Percentiles rank a stretch among this genome's conserved stretches.
These are phyloP conservation scores for Cryptococcus amylolentus DNA, from an alignment of 1,284 basidiomycete species.

Conservation along the genomic window DNA sequence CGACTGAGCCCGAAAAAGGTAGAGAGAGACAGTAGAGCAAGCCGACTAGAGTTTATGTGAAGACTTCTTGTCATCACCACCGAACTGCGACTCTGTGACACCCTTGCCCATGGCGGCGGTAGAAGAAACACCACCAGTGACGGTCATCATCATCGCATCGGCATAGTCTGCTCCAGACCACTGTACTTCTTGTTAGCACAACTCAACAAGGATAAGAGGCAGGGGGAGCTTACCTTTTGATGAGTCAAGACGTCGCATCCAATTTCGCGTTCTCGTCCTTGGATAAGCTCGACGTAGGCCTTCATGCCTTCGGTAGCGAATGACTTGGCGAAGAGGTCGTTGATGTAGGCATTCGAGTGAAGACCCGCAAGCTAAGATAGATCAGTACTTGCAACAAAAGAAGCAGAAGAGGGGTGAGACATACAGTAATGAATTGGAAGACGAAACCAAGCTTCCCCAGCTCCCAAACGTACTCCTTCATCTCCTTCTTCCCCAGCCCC, in stretches of 20 bases:
- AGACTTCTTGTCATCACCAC: conserved; percentile 19
- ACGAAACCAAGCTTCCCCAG: conserved; percentile 48
- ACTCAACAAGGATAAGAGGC: conserved; percentile 17
- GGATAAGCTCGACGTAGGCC: conserved; percentile 58
- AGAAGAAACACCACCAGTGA: conserved; percentile 90
- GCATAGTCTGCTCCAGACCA: conserved; percentile 95
- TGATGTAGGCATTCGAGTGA: conserved; percentile 96
- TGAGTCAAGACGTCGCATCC: conserved; percentile 80
- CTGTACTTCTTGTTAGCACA: conserved; percentile 46
- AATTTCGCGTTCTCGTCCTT: conserved; percentile 79
- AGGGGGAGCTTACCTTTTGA: conserved; percentile 54
- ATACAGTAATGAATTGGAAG: conserved; percentile 97
- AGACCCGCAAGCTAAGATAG: conserved; percentile 76
- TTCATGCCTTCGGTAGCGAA: conserved; percentile 78
- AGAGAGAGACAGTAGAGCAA: too few relatives aligned
- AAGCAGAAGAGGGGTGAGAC: conserved; percentile 36
- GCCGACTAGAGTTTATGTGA: conserved; percentile 20
- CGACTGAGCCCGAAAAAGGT: too few relatives aligned
- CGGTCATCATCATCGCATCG: conserved; percentile 86
- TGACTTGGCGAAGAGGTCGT: conserved; percentile 81
- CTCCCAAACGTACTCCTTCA: conserved; percentile 89
- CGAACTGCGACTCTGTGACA: conserved; percentile 87
- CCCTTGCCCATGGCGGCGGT: conserved; percentile 94
- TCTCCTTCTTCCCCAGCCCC: conserved; percentile 77
- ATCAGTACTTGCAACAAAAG: background rate